These are phyloP conservation scores for Daedaleopsis nitida DNA, from an alignment of 768 basidiomycete species.

Conservation along the genomic window DNA sequence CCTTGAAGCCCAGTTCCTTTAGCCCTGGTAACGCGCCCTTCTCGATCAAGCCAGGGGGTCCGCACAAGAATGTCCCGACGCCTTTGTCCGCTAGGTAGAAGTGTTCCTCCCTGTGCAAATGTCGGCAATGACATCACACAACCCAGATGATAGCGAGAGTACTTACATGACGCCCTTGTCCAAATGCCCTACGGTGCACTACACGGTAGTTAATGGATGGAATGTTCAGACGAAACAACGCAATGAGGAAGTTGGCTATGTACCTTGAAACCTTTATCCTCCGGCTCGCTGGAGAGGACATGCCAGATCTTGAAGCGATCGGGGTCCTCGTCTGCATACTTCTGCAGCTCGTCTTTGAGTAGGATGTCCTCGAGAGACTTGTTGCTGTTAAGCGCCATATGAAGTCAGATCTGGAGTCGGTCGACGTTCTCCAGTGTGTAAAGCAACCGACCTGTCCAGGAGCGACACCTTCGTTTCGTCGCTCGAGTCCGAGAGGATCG, in stretches of 20 bases:
- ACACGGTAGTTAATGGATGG: neutral
- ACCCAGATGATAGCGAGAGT: neutral
- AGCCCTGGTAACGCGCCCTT: constrained; percentile 23
- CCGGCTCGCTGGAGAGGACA: constrained; percentile 12
- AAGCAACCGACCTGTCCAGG: constrained; percentile 20
- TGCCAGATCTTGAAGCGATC: constrained; percentile 27
- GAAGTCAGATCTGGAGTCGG: neutral
- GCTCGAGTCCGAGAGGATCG: constrained; percentile 18
- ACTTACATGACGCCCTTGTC: constrained; percentile 22
- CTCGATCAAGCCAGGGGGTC: constrained; percentile 26
- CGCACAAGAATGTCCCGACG: constrained; percentile 22
- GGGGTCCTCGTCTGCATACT: constrained; percentile 18
- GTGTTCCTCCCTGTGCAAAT: constrained; percentile 20
- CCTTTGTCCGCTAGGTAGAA: constrained; percentile 18
- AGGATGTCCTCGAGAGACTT: constrained; percentile 26
- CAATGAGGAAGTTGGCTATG: neutral
- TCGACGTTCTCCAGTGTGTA: neutral
- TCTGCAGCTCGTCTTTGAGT: constrained; percentile 21
- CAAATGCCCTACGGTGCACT: constrained; percentile 18
- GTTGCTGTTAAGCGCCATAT: constrained; percentile 15
- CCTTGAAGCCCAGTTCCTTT: constrained; percentile 25
- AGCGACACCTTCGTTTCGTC: constrained; percentile 22
- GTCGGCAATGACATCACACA: neutral
- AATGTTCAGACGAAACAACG: neutral
- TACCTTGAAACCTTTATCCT: constrained; percentile 15